Conservation (phyloP, 192 early-diverging fungal genomes). For the Gryganskiella cystojenkinii region DNA sequence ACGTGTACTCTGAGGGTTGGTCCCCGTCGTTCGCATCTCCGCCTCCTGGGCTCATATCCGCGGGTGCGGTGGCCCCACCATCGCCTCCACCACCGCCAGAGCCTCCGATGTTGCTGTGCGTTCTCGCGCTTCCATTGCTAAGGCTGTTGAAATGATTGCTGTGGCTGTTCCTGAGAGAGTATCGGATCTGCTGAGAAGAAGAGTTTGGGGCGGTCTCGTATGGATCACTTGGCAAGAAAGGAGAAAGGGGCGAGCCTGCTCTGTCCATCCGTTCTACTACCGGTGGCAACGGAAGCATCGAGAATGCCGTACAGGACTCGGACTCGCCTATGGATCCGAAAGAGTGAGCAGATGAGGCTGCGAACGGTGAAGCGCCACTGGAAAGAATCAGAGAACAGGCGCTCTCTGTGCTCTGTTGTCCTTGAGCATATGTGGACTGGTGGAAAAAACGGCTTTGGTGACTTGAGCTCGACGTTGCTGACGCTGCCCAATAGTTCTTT, state of each 20-base stretch:
- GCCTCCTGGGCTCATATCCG: constrained; percentile 36
- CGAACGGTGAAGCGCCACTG: constrained; percentile 4
- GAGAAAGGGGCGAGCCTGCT: constrained; percentile 21
- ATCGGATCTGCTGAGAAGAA: neutral
- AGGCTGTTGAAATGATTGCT: no score
- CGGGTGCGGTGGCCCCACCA: constrained; percentile 10
- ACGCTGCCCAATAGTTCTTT: neutral
- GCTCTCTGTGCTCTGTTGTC: no score
- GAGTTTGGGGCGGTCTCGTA: constrained; percentile 3
- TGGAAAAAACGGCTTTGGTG: neutral
- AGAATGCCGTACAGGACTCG: neutral
- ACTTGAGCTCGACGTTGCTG: neutral
- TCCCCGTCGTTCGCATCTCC: constrained; percentile 37
- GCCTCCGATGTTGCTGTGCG: constrained; percentile 38
- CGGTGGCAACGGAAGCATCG: constrained; percentile 21
- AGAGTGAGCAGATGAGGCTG: no score
- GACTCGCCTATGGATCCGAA: neutral
- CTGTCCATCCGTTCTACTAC: constrained; percentile 22
- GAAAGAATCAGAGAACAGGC: no score
- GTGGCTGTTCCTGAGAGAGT: constrained; percentile 4
- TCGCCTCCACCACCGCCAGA: constrained; percentile 34
- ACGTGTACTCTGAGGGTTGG: constrained; percentile 45
- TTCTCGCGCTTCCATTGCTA: constrained; percentile 32
- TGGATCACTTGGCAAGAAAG: constrained; percentile 9
- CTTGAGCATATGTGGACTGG: constrained; percentile 1